These are phyloP conservation scores for Vishniacozyma victoriae DNA, from an alignment of 768 basidiomycete genomes.

Conservation along the genomic window DNA sequence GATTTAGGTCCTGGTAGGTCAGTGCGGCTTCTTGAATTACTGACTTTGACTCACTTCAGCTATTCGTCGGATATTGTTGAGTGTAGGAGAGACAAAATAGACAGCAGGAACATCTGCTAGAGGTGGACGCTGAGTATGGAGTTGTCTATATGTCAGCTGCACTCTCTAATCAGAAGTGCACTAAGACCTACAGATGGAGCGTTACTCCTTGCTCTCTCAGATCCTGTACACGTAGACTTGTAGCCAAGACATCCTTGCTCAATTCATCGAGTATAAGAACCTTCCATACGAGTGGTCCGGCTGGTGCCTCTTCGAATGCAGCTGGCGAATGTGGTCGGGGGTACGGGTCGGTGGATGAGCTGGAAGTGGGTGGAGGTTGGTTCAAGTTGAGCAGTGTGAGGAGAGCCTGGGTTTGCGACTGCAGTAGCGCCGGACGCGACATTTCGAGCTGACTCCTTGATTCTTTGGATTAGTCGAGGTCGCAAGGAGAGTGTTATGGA, in stretches of 20 bases:
- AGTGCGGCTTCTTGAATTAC: constrained; percentile 1
- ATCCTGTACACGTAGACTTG: constrained; percentile 90
- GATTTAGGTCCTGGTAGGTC: constrained; percentile 63
- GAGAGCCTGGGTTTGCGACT: constrained; percentile 78
- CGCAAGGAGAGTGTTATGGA: no score
- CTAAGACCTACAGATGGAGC: constrained; percentile 78
- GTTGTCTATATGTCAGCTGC: constrained; percentile 61
- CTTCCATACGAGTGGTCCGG: constrained; percentile 86
- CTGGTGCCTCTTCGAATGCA: constrained; percentile 35
- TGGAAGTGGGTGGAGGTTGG: constrained; percentile 50
- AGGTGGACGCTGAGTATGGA: constrained; percentile 80
- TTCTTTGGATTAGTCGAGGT: no score
- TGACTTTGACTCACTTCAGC: constrained; percentile 53
- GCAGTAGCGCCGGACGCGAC: constrained; percentile 59
- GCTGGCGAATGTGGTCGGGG: constrained; percentile 34
- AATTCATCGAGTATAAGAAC: constrained; percentile 88
- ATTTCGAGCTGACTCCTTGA: no score
- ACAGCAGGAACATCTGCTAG: constrained; percentile 92
- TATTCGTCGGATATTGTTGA: constrained; percentile 79
- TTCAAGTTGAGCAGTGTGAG: constrained; percentile 83
- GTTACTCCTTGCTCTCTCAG: constrained; percentile 94
- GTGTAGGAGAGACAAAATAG: constrained; percentile 90
- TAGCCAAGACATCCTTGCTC: constrained; percentile 93
- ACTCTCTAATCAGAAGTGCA: not conserved
- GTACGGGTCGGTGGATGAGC: constrained; percentile 48